phyloP scores from a whole-genome alignment of 805 yeast genomes.

The Saccharomycopsis sp. region DNA sequence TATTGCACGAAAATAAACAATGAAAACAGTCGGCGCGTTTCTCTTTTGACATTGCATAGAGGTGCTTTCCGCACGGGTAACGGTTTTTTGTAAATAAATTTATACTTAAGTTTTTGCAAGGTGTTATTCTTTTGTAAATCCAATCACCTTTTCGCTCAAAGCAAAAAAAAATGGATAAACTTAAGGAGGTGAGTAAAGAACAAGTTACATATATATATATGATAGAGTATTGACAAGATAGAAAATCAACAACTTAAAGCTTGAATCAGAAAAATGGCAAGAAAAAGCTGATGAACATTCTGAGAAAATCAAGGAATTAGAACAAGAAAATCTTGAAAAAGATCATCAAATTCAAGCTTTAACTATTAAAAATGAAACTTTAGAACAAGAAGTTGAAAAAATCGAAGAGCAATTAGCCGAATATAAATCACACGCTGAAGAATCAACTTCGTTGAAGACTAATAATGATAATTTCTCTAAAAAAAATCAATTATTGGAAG shows the following conservation, averaged over 20 bases:
- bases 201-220: not conserved
- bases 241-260: slow-evolving; percentile 84
- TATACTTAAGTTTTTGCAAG: slow-evolving; percentile 4
- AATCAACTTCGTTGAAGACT: slow-evolving; percentile 79
- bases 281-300: slow-evolving; percentile 88
- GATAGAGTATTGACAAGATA: slow-evolving; percentile 25
- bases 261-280: slow-evolving; percentile 96
- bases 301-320: slow-evolving; percentile 77
- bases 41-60: no score
- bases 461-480: slow-evolving; percentile 86
- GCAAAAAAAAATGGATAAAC: slow-evolving; percentile 16
- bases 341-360: slow-evolving; percentile 93
- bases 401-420: slow-evolving; percentile 67
- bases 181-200: slow-evolving; percentile 17
- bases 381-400: slow-evolving; percentile 79
- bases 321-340: slow-evolving; percentile 85
- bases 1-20: not conserved
- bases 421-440: slow-evolving; percentile 82
- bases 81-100: no score
- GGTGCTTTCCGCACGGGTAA: no score
- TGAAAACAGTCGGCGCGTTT: not conserved
- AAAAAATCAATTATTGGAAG: slow-evolving; percentile 84
- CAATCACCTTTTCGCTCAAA: not conserved
- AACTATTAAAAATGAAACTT: slow-evolving; percentile 82
- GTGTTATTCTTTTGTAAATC: not conserved